Conservation (phyloP, 345 rosid genomes). For the Salix viminalis region DNA sequence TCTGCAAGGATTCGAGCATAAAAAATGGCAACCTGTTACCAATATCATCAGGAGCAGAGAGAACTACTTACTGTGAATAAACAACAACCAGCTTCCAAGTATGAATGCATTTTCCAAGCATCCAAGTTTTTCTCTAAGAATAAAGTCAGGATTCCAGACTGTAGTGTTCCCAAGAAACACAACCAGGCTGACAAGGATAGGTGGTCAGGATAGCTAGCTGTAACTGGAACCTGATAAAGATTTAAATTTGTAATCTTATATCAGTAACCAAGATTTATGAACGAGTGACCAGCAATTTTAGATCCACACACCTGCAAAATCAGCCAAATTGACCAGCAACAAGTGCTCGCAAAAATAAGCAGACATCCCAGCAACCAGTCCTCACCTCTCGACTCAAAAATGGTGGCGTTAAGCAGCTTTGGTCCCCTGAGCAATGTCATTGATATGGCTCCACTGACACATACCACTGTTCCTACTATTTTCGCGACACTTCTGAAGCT, state of each 20-base stretch:
- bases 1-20: not conserved
- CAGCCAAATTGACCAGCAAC: constrained; percentile 75
- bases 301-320: constrained; percentile 53
- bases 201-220: constrained; percentile 50
- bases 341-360: constrained; percentile 49
- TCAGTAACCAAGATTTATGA: no score
- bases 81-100: constrained; percentile 39
- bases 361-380: constrained; percentile 62
- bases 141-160: constrained; percentile 43
- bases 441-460: constrained; percentile 57
- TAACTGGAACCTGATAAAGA: constrained; percentile 48
- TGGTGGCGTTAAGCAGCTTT: constrained; percentile 50
- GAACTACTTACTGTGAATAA: constrained; percentile 37
- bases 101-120: constrained; percentile 51
- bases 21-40: not conserved
- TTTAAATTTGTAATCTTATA: not conserved
- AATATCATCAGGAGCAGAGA: not conserved
- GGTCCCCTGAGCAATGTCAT: constrained; percentile 72
- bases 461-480: constrained; percentile 51
- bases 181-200: constrained; percentile 69
- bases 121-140: constrained; percentile 42
- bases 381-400: constrained; percentile 13
- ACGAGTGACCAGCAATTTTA: not conserved
- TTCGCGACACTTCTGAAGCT: constrained; percentile 58
- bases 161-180: constrained; percentile 60